phyloP scores from a whole-genome alignment of 169 alveolate species.

The Plasmodium cynomolgi region DNA sequence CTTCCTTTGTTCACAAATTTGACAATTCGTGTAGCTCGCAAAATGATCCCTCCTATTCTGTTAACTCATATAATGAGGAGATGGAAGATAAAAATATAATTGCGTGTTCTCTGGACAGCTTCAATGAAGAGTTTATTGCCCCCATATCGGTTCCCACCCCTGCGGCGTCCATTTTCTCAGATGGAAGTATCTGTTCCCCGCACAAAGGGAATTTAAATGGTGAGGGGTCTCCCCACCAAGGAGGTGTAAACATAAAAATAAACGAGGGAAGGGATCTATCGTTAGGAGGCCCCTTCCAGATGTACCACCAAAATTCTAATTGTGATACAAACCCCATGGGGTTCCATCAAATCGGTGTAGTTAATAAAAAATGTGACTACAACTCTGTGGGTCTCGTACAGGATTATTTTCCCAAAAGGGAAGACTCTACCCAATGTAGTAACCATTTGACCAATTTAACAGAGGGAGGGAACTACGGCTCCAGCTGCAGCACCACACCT shows the following conservation, averaged over 20 bases:
- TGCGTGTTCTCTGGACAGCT: constrained; percentile 47
- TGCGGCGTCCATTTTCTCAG: constrained; percentile 51
- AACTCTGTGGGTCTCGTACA: not conserved
- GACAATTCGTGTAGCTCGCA: constrained; percentile 1
- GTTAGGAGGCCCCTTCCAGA: not conserved
- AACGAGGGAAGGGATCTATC: not conserved
- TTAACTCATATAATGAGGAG: constrained; percentile 48
- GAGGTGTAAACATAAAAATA: not conserved
- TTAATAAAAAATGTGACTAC: not conserved
- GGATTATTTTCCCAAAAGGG: not conserved
- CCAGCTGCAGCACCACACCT: not conserved
- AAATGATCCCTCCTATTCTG: constrained; percentile 21
- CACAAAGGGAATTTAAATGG: not conserved
- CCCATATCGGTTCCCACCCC: constrained; percentile 68
- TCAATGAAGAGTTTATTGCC: constrained; percentile 63
- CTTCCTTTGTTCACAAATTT: constrained; percentile 4
- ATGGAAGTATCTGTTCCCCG: constrained; percentile 29
- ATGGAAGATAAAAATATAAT: constrained; percentile 13
- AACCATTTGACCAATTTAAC: not conserved
- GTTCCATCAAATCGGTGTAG: not conserved
- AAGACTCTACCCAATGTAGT: not conserved
- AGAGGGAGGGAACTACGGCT: not conserved
- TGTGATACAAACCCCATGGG: not conserved
- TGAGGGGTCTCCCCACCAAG: not conserved
- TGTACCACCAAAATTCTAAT: not conserved